Conservation (phyloP, 495 filamentous ascomycete species). For the Glonium stellatum region DNA sequence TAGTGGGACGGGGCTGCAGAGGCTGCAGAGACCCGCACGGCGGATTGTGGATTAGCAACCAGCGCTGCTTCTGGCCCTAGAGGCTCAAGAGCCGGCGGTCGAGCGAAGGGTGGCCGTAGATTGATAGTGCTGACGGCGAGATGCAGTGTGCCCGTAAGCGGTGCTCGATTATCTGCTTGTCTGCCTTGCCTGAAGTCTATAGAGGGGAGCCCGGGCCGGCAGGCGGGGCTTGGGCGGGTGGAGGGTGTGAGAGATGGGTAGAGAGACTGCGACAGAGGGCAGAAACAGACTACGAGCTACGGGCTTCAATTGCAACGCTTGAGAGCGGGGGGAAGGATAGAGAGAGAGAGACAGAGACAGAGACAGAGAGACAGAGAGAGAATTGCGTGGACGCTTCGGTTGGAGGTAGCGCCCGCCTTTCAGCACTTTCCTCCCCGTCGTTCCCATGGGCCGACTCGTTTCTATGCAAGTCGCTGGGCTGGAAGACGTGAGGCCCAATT, state of each 20-base stretch:
- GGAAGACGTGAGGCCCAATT: neutral
- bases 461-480: neutral
- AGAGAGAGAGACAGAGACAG: too few species aligned
- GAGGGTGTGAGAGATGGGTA: neutral
- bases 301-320: neutral
- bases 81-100: neutral
- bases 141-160: neutral
- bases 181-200: neutral
- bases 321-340: neutral
- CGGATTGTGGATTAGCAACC: conserved; percentile 22
- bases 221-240: too few species aligned
- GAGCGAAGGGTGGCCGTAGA: neutral
- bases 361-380: neutral
- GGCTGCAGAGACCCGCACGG: too few species aligned
- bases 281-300: too few species aligned
- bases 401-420: neutral
- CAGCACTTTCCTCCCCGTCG: neutral
- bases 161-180: neutral
- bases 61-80: conserved; percentile 15
- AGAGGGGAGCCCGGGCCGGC: too few species aligned
- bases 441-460: neutral
- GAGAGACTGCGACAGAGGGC: neutral
- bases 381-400: neutral
- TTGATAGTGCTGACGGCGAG: neutral
- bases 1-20: neutral